Conservation (phyloP, 1,139 yeast species). For the Sugiyamaella japonica region DNA sequence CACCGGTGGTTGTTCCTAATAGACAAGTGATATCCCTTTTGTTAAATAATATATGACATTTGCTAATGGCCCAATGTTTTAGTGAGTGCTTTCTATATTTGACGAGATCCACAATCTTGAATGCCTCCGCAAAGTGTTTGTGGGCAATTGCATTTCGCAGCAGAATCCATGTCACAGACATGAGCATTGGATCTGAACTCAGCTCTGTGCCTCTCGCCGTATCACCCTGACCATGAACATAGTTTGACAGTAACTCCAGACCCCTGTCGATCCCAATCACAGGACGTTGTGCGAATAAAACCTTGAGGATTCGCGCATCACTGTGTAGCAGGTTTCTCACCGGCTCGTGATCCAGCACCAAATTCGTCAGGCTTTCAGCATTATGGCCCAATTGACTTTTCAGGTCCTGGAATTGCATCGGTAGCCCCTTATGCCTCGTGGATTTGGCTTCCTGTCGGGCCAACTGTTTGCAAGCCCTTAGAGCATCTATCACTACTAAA, state of each 20-base stretch:
- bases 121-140: conserved; percentile 16
- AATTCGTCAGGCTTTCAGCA: conserved; percentile 9
- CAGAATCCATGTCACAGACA: conserved; percentile 12
- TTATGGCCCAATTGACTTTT: background rate
- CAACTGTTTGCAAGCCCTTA: conserved; percentile 19
- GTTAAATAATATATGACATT: background rate
- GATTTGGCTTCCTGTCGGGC: conserved; percentile 5
- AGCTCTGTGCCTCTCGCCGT: background rate
- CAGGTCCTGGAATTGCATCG: conserved; percentile 6
- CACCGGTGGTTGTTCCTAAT: background rate
- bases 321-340: conserved; percentile 4
- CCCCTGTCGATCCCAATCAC: conserved; percentile 5
- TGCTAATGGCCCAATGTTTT: background rate
- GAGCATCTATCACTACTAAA: conserved; percentile 15
- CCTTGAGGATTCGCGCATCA: background rate
- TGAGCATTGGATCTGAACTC: background rate
- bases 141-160: conserved; percentile 16
- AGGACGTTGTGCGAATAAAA: conserved; percentile 3
- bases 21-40: background rate
- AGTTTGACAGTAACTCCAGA: background rate
- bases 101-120: conserved; percentile 12
- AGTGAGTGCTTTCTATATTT: background rate
- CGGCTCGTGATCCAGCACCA: conserved; percentile 7
- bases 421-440: conserved; percentile 6
- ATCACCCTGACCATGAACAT: background rate